Base-by-base conservation (phyloP, 805 yeast genomes). In the Yarrowia alimentaria region DNA sequence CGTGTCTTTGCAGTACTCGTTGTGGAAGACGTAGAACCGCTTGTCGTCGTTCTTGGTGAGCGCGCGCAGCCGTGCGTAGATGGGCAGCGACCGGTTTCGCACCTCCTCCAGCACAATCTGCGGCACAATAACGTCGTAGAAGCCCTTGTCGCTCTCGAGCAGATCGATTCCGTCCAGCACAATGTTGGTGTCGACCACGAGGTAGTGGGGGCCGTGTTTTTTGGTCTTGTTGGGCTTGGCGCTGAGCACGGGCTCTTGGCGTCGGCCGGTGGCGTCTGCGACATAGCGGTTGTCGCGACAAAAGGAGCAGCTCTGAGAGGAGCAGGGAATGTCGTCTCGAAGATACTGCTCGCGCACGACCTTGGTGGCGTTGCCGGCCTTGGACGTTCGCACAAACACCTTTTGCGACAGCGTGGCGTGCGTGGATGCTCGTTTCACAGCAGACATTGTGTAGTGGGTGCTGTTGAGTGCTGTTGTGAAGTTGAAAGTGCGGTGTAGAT, bases 71-170 rank as follows among this genome's bases (percentile, higher is more conserved):
- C 99, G 76, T 60, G 85, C 80, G 64, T 90, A 93, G 14, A 91
- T 81, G 4, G 99, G 96, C 61, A 81, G 79, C 45, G 95, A 86
- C 61, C 83, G 75, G 63, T 88, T 88, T 57, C 87, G 79, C 8
- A 91, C 96, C 66, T 93, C 98, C 58, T 94, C 97, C 26, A 93
- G 71, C 2, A 88, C 97, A 6, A 95, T 85, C 64, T 93, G 99
- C 1, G 98, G 96, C n/a, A 93, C 71, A 52, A 93, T 83, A 13
- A 90, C 96, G 67, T 93, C 98, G 61, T 76, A 83, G 61, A 93
- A 86, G 50, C 85, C 83, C 22, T 77, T 74, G 16, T 74, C 73
- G 60, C 80, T 82, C 65, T 93, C 99, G 52, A 93, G 69, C 54
- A 93, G 69, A 66, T 93, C 99, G 55, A 93, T 91, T 5, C 95